A percentile compares a stretch with the other conserved stretches of the same genome.
Evolutionary conservation across 768 basidiomycete species (phyloP).

Genomic region (Tylopilus rubrobrunneus): DNA sequence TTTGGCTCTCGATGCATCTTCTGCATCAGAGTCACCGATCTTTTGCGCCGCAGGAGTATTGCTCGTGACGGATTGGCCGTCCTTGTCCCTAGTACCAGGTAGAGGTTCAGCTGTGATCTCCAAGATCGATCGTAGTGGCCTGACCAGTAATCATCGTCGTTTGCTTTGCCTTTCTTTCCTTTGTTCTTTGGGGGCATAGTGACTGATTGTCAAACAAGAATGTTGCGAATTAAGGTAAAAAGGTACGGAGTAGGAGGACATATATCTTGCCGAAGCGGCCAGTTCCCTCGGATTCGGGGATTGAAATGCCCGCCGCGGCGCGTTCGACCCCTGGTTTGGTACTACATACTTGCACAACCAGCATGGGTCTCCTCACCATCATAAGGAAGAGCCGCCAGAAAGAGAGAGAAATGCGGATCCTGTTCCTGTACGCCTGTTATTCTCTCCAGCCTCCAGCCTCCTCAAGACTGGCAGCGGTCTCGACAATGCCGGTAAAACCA

Average conservation of each 20-base stretch:
- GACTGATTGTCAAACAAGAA: background rate
- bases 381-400: slow-evolving; percentile 95
- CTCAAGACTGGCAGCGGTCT: slow-evolving; percentile 63
- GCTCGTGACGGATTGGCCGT: slow-evolving; percentile 53
- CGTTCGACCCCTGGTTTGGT: background rate
- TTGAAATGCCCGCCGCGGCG: slow-evolving; percentile 12
- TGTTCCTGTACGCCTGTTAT: slow-evolving; percentile 70
- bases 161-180: slow-evolving; percentile 84
- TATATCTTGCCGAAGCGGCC: slow-evolving; percentile 16
- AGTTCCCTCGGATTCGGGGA: slow-evolving; percentile 8
- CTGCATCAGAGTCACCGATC: slow-evolving; percentile 41
- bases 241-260: background rate
- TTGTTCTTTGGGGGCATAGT: slow-evolving; percentile 60
- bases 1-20: slow-evolving; percentile 31
- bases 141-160: slow-evolving; percentile 77
- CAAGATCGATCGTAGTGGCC: slow-evolving; percentile 17
- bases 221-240: background rate
- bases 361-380: slow-evolving; percentile 89
- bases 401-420: slow-evolving; percentile 92
- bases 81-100: slow-evolving; percentile 51
- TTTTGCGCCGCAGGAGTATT: slow-evolving; percentile 31
- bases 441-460: slow-evolving; percentile 3
- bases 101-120: slow-evolving; percentile 16
- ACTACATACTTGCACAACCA: slow-evolving; percentile 24
- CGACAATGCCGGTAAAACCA: slow-evolving; percentile 99